These are phyloP conservation scores for Medicago ruthenica DNA, from an alignment of 306 rosid genomes.

Conservation along the genomic window DNA sequence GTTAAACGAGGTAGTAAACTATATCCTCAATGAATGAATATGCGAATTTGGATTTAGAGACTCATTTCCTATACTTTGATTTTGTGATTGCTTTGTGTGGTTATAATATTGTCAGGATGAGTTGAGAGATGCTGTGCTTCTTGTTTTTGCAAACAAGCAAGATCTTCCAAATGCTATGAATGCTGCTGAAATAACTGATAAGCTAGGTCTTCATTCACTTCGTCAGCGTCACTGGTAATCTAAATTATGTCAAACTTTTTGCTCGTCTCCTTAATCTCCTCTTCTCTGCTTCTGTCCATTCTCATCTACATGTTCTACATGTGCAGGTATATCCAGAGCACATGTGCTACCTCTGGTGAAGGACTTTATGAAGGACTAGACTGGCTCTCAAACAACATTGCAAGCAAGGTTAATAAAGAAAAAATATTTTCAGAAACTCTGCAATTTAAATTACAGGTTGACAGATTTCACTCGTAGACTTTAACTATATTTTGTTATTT, in stretches of 20 bases:
- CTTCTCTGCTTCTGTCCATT: background rate
- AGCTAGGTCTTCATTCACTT: constrained; percentile 87
- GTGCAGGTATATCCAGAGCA: constrained; percentile 89
- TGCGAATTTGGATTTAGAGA: constrained; percentile 22
- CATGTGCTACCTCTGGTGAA: constrained; percentile 89
- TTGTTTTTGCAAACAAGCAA: constrained; percentile 89
- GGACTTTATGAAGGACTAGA: constrained; percentile 90
- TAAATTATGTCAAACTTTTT: background rate
- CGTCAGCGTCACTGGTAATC: constrained; percentile 91
- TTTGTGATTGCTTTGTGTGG: constrained; percentile 4
- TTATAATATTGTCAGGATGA: constrained; percentile 63
- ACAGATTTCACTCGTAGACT: constrained; percentile 14
- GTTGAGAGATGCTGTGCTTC: constrained; percentile 86
- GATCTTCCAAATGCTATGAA: constrained; percentile 97
- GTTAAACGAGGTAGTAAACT: constrained; percentile 70
- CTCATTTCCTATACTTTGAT: constrained; percentile 21
- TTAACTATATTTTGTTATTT: background rate
- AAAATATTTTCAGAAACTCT: background rate
- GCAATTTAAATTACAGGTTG: background rate
- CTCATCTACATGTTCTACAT: background rate
- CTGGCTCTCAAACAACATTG: constrained; percentile 89
- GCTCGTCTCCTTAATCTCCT: background rate
- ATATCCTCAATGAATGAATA: constrained; percentile 15
- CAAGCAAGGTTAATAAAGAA: constrained; percentile 62
- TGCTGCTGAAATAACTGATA: constrained; percentile 90